Conservation (phyloP, 305 asterid species). For the Plantago coronopus region DNA sequence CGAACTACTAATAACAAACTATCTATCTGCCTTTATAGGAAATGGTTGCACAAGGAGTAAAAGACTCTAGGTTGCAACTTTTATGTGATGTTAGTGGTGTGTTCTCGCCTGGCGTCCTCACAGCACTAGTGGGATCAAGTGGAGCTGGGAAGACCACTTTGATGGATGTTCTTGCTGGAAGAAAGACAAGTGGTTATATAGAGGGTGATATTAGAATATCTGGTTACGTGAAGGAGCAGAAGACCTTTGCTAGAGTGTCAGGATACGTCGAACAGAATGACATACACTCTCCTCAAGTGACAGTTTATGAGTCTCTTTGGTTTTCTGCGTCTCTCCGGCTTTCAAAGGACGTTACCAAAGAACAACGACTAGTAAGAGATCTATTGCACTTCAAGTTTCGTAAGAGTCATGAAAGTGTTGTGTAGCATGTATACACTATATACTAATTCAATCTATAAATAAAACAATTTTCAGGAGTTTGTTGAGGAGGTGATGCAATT, state of each 20-base stretch:
- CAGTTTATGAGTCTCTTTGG: conserved; percentile 71
- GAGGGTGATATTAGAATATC: conserved; percentile 83
- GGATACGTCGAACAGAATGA: conserved; percentile 93
- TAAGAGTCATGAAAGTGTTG: background rate
- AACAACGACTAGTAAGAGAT: conserved; percentile 61
- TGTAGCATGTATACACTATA: too few relatives aligned
- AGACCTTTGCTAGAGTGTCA: conserved; percentile 71
- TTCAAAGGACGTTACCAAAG: conserved; percentile 58
- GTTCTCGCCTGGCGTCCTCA: conserved; percentile 80
- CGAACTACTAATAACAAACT: conserved; percentile 8
- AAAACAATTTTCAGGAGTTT: conserved; percentile 57
- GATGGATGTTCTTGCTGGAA: conserved; percentile 95
- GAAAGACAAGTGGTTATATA: conserved; percentile 81
- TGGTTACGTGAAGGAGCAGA: conserved; percentile 72
- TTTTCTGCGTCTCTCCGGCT: conserved; percentile 81
- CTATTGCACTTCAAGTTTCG: conserved; percentile 17
- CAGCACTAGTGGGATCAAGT: conserved; percentile 84
- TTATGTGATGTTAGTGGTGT: conserved; percentile 72
- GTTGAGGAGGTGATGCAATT: conserved; percentile 83
- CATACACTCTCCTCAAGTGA: conserved; percentile 90
- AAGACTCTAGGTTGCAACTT: conserved; percentile 69
- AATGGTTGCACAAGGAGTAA: conserved; percentile 66
- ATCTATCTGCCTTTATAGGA: conserved; percentile 42
- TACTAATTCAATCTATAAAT: background rate
- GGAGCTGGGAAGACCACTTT: conserved; percentile 96